Evolutionary conservation across 345 rosid genomes (phyloP).

Genomic region (Orychophragmus violaceus): DNA sequence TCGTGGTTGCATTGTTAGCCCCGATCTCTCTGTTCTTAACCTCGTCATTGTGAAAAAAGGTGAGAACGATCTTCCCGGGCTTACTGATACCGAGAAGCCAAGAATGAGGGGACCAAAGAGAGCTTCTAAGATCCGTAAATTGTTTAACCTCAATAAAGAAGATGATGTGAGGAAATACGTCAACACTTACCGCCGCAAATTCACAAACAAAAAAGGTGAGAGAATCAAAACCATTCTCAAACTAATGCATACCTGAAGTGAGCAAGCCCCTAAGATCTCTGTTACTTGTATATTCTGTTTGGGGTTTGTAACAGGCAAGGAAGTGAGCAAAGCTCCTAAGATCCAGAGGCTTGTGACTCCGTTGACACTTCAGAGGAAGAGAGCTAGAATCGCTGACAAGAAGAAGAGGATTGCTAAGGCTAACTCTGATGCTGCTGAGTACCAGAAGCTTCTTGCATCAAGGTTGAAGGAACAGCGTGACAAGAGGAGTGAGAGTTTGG

Average conservation of each 20-base stretch:
- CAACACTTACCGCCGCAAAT: constrained; percentile 73
- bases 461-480: constrained; percentile 79
- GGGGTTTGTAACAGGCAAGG: constrained; percentile 49
- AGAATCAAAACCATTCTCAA: not conserved
- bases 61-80: constrained; percentile 69
- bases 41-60: constrained; percentile 76
- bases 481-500: constrained; percentile 79
- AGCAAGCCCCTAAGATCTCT: too few relatives aligned
- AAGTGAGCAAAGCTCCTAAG: constrained; percentile 82
- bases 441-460: constrained; percentile 82
- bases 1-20: constrained; percentile 86
- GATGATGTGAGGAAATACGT: constrained; percentile 79
- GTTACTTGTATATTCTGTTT: too few relatives aligned
- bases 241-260: too few relatives aligned
- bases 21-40: constrained; percentile 72
- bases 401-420: constrained; percentile 85
- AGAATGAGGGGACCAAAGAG: constrained; percentile 88
- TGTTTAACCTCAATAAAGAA: constrained; percentile 66
- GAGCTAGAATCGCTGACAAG: constrained; percentile 63
- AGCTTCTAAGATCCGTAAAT: constrained; percentile 72
- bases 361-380: constrained; percentile 82
- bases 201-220: constrained; percentile 51
- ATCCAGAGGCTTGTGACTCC: constrained; percentile 88
- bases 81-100: constrained; percentile 65
- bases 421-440: constrained; percentile 76